Evolutionary conservation across 306 rosid genomes (phyloP), one percentile per base, ranked within the genome.

Genomic region (Herpetospermum pedunculosum): DNA sequence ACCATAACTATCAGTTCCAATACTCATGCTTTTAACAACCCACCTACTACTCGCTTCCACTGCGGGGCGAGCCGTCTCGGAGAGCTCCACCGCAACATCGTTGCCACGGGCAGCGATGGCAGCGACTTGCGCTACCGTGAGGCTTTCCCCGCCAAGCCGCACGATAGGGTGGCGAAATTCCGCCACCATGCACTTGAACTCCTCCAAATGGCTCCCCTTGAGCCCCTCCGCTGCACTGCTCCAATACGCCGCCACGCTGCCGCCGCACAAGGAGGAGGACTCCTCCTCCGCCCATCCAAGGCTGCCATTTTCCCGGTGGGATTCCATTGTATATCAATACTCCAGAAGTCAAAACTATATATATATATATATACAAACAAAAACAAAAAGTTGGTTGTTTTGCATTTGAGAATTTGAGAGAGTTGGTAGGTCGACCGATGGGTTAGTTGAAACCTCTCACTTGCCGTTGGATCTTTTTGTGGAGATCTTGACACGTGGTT

Each of bases 351-450:
- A 47, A 4, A 16, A 1, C 49, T 1, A 44, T 1, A 2, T 43
- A 2, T 43, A 43, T n/a, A 50, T 50, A 19, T 50, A 50, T 8
- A 50, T 4, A 52, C 1, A 21, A 18, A 48, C 34, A 81, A 37
- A 81, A 87, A 82, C 78, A 87, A 30, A 8, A 21, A 53, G 77
- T 54, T 58, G 73, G 73, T 64, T 54, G 41, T 78, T 67, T 74
- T 35, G 40, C 0, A 5, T 3, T 35, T 35, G 5, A 8, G 6
- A 8, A 35, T 35, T 35, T 80, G 75, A 68, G 35, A 25, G 19
- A 87, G 44, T 85, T 84, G 89, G 87, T 92, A 87, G 92, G 96
- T 83, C 47, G 83, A 90, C 84, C 76, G 85, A 81, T 76, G 89
- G 72, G 96, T 90, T 92, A 85, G 98, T 90, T 92, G 96, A 83